These are phyloP conservation scores for Nematocida displodere DNA, from an alignment of 371 early-diverging fungal genomes.

Conservation along the genomic window DNA sequence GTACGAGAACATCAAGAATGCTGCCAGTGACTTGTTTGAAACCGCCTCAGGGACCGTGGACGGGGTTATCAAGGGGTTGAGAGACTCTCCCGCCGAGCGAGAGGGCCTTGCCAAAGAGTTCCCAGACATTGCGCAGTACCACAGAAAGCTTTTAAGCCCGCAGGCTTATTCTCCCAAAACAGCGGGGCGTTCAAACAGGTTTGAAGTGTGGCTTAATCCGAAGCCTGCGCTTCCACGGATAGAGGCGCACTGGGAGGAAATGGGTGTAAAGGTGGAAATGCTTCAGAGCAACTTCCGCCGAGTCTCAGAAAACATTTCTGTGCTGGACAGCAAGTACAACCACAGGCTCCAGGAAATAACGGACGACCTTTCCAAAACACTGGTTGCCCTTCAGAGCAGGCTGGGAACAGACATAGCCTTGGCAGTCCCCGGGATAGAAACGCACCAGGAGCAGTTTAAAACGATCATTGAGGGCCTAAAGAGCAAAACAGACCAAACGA, in stretches of 20 bases:
- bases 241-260: background rate
- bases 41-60: conserved; percentile 20
- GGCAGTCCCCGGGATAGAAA: conserved; percentile 26
- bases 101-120: background rate
- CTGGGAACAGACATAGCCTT: conserved; percentile 8
- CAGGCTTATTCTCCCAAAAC: too few species aligned
- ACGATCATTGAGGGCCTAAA: conserved; percentile 25
- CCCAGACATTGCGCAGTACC: too few species aligned
- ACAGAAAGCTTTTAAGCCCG: too few species aligned
- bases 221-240: background rate
- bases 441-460: conserved; percentile 10
- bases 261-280: background rate
- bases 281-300: conserved; percentile 9
- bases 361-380: conserved; percentile 14
- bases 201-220: conserved; percentile 14
- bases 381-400: background rate
- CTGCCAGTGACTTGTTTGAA: conserved; percentile 17
- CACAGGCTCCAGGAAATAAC: too few species aligned
- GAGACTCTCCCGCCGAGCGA: conserved; percentile 9
- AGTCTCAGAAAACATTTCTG: background rate
- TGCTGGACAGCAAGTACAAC: too few species aligned
- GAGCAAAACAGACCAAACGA: conserved; percentile 30
- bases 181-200: background rate
- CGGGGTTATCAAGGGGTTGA: conserved; percentile 12
- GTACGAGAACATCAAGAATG: background rate